Percentiles rank a stretch among this genome's conserved stretches.
These are phyloP conservation scores for Cyberlindnera misumaiensis DNA, from an alignment of 805 yeast species.

Conservation along the genomic window DNA sequence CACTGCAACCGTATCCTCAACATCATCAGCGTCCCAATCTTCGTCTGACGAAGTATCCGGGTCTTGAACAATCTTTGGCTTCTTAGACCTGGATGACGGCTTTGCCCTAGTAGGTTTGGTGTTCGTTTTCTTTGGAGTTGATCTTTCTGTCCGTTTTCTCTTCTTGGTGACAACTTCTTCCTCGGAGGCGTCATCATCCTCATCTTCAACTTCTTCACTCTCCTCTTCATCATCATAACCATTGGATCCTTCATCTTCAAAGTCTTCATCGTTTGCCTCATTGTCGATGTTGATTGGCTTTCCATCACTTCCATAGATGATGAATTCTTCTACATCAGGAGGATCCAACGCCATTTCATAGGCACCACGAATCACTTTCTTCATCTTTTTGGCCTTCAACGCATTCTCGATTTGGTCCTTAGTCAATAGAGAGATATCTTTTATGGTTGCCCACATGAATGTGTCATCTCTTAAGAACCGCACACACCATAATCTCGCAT, in stretches of 20 bases:
- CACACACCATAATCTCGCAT: constrained; percentile 39
- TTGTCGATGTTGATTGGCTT: constrained; percentile 29
- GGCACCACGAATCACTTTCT: constrained; percentile 41
- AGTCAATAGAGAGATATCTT: constrained; percentile 43
- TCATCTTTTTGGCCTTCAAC: constrained; percentile 31
- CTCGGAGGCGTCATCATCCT: constrained; percentile 22
- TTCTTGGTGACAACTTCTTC: constrained; percentile 8
- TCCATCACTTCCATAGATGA: constrained; percentile 35
- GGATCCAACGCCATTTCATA: constrained; percentile 50
- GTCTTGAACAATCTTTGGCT: constrained; percentile 10
- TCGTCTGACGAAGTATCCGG: constrained; percentile 22
- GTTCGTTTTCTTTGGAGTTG: constrained; percentile 9
- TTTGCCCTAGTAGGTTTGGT: constrained; percentile 7
- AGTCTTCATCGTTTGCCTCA: constrained; percentile 28
- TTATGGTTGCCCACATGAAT: constrained; percentile 55
- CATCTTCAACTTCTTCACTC: constrained; percentile 21
- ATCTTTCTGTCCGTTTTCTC: constrained; percentile 9
- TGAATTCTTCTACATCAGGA: constrained; percentile 39
- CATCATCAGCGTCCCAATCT: constrained; percentile 21
- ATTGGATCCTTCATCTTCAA: constrained; percentile 13
- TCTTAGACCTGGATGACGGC: constrained; percentile 1
- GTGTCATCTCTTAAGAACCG: constrained; percentile 69
- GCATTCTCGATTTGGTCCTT: constrained; percentile 35
- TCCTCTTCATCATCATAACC: constrained; percentile 25
- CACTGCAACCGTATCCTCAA: constrained; percentile 14